Percentiles rank a stretch among this genome's conserved stretches.
Conservation (phyloP, 106 monocot species). For the Platanthera guangdongensis region DNA sequence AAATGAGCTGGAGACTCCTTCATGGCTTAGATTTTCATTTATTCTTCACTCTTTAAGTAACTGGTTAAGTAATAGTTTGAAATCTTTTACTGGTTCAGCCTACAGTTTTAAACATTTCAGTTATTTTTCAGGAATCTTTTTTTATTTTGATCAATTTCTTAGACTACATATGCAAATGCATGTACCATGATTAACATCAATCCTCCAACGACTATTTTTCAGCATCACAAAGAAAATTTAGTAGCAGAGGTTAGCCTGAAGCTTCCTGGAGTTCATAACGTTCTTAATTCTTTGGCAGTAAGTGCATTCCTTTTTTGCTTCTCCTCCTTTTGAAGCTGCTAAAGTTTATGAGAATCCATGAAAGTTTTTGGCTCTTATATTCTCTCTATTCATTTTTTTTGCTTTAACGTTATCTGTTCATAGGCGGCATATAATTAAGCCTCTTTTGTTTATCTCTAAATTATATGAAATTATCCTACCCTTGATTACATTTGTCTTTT, state of each 20-base stretch:
- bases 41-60: background rate
- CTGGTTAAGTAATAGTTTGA: background rate
- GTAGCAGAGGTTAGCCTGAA: slow-evolving; percentile 20
- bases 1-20: background rate
- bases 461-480: background rate
- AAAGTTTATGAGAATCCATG: background rate
- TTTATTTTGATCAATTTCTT: background rate
- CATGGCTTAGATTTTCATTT: background rate
- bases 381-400: background rate
- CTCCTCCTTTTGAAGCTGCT: background rate
- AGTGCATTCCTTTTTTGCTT: background rate
- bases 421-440: background rate
- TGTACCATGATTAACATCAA: slow-evolving; percentile 1
- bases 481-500: background rate
- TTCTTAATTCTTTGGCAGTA: slow-evolving; percentile 44
- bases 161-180: background rate
- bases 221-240: slow-evolving; percentile 21
- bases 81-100: background rate
- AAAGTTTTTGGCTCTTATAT: background rate
- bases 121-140: background rate
- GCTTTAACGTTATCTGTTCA: background rate
- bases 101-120: background rate
- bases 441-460: background rate
- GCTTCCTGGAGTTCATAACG: slow-evolving; percentile 40
- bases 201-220: slow-evolving; percentile 1